phyloP scores from a whole-genome alignment of 140 eudicot genomes.

The Ambrosia hybrid region DNA sequence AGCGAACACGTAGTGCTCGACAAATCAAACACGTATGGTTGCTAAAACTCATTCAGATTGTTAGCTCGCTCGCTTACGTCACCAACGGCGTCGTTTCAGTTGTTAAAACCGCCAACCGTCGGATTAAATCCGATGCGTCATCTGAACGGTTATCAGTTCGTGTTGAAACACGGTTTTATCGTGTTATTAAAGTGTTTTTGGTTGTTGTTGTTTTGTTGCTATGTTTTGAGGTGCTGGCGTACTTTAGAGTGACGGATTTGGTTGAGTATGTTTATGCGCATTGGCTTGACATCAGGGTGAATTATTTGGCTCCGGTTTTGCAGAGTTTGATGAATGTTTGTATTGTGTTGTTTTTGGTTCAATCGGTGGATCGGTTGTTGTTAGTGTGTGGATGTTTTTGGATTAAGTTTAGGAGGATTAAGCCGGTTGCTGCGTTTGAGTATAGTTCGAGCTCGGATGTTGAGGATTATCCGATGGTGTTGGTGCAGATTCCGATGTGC shows the following conservation, averaged over 20 bases:
- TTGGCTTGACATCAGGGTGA: constrained; percentile 60
- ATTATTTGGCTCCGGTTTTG: constrained; percentile 64
- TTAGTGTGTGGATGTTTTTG: constrained; percentile 68
- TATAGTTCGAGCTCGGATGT: constrained; percentile 23
- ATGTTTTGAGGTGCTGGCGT: constrained; percentile 60
- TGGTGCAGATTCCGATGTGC: constrained; percentile 88
- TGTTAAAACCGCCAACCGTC: constrained; percentile 51
- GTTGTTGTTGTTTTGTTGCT: constrained; percentile 39
- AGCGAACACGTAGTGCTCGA: constrained; percentile 60
- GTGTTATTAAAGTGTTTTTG: constrained; percentile 50
- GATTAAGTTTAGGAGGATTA: constrained; percentile 56
- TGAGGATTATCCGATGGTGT: constrained; percentile 70
- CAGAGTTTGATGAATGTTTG: constrained; percentile 58
- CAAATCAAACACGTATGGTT: constrained; percentile 60
- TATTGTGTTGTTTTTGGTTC: constrained; percentile 61
- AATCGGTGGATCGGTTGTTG: constrained; percentile 65
- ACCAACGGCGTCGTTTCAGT: constrained; percentile 38
- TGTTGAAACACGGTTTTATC: constrained; percentile 47
- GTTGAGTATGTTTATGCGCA: constrained; percentile 56
- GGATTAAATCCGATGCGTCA: constrained; percentile 39
- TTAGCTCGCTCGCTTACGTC: constrained; percentile 33
- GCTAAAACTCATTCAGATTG: constrained; percentile 48
- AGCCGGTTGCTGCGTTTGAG: constrained; percentile 55
- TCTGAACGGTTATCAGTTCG: constrained; percentile 20
- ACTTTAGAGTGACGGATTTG: constrained; percentile 52